These are phyloP conservation scores for Vaccinium myrtillus DNA, from an alignment of 148 eudicot genomes.

Conservation along the genomic window DNA sequence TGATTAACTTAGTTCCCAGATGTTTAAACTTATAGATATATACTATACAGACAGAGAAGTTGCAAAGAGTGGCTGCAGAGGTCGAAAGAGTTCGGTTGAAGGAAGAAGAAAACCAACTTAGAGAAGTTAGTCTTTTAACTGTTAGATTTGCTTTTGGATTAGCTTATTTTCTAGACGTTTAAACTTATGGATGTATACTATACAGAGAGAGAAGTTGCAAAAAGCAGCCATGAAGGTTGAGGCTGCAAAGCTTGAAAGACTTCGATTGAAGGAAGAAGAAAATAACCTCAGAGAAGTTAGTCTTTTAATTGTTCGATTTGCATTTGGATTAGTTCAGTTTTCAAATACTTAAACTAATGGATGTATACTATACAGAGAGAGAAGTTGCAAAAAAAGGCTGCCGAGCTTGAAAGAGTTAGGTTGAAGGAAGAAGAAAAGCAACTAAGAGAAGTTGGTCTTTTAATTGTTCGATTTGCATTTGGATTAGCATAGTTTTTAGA, in stretches of 20 bases:
- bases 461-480: constrained; percentile 12
- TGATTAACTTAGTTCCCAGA: not conserved
- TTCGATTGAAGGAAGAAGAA: too few relatives aligned
- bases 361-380: too few relatives aligned
- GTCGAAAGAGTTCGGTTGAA: too few relatives aligned
- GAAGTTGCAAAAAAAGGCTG: too few relatives aligned
- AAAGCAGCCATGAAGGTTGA: constrained; percentile 75
- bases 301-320: too few relatives aligned
- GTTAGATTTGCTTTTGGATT: not conserved
- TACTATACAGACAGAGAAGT: too few relatives aligned
- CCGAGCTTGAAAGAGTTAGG: constrained; percentile 47
- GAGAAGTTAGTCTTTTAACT: constrained; percentile 36
- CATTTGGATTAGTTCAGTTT: too few relatives aligned
- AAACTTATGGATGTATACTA: not conserved
- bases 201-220: constrained; percentile 67
- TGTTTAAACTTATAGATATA: not conserved
- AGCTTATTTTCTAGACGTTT: too few relatives aligned
- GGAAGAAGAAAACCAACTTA: too few relatives aligned
- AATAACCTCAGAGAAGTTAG: too few relatives aligned
- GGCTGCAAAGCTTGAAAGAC: constrained; percentile 37
- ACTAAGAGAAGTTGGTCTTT: constrained; percentile 36
- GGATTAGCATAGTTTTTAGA: not conserved
- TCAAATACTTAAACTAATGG: too few relatives aligned
- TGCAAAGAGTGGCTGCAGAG: too few relatives aligned
- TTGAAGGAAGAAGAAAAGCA: constrained; percentile 33